Evolutionary conservation across 2,329 filamentous ascomycete species (phyloP).

Genomic region (Talaromyces islandicus): DNA sequence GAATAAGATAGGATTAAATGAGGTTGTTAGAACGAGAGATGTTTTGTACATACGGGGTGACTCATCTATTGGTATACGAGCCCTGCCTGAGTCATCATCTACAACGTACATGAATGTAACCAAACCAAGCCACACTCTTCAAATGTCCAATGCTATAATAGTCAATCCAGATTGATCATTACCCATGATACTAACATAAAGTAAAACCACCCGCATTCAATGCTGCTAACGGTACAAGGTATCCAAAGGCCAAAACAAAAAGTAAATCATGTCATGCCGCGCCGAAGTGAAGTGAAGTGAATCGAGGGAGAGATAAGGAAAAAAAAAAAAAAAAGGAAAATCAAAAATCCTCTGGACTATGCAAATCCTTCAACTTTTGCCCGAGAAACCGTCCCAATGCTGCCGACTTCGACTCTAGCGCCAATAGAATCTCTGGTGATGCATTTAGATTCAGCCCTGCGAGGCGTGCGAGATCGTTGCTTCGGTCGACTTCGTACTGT

Average conservation of each 20-base stretch:
- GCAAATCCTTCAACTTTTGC: conserved; percentile 34
- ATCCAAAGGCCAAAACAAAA: background rate
- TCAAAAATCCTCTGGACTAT: conserved; percentile 38
- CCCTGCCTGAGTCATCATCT: background rate
- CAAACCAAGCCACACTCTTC: no score
- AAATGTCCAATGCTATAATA: no score
- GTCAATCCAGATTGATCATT: background rate
- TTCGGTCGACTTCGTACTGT: conserved; percentile 36
- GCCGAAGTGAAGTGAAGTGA: background rate
- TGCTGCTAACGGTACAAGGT: background rate
- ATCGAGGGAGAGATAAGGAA: no score
- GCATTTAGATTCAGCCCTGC: conserved; percentile 34
- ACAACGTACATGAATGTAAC: no score
- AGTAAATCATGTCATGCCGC: background rate
- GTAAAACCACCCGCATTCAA: background rate
- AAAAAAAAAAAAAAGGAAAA: background rate
- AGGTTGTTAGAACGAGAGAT: background rate
- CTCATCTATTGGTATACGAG: no score
- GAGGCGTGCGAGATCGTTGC: conserved; percentile 32
- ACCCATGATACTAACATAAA: background rate
- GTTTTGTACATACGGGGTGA: background rate
- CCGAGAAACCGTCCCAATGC: conserved; percentile 35
- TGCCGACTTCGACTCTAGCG: conserved; percentile 38
- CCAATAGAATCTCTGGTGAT: conserved; percentile 33
- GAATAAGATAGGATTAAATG: background rate